Base-by-base conservation (phyloP, 73 alveolate species). In the Paraurostyla sp. region DNA sequence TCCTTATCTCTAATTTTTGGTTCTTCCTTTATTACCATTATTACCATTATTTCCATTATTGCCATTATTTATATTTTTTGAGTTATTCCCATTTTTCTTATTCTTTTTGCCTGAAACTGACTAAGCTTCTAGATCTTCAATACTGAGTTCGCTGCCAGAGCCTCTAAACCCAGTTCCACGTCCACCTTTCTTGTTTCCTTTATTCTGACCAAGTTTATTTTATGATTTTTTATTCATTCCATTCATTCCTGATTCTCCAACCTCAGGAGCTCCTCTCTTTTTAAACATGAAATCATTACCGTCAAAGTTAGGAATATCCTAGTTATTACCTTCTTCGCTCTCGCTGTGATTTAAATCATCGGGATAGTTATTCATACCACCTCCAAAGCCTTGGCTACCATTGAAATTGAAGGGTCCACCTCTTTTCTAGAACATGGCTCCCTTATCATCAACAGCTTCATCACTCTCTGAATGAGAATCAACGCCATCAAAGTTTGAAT, bases 401-500 rank as follows among this genome's bases (percentile, higher is more conserved):
- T 18, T 9, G 78, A 13, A 60, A 32, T 60, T 50, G 32, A 29
- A 7, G 9, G 50, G 50, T 6, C 32, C 32, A 60, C 32, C 32
- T 60, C 49, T 60, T 60, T 50, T 60, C 32, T 60, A 50, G 78
- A 60, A 60, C 45, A 60, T 60, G 33, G 84, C 84, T 38, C 62
- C 62, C 62, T 69, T 38, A 43, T 69, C 84, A 43, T 69, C 62
- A 43, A 69, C 84, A 41, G 65, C 84, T 32, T 69, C 84, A 43
- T 69, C 84, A 41, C 65, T 41, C 35, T 69, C 84, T 22, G 84
- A 22, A 42, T 69, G 62, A n/a, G 84, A 69, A 40, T 69, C 84
- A 30, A 41, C 22, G 40, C 62, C 62, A n/a, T 69, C 58, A 41
- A 59, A n/a, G n/a, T n/a, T n/a, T n/a, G n/a, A n/a, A n/a, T 27